phyloP scores from a whole-genome alignment of 768 basidiomycete species.

The Rhodotorula diobovata region DNA sequence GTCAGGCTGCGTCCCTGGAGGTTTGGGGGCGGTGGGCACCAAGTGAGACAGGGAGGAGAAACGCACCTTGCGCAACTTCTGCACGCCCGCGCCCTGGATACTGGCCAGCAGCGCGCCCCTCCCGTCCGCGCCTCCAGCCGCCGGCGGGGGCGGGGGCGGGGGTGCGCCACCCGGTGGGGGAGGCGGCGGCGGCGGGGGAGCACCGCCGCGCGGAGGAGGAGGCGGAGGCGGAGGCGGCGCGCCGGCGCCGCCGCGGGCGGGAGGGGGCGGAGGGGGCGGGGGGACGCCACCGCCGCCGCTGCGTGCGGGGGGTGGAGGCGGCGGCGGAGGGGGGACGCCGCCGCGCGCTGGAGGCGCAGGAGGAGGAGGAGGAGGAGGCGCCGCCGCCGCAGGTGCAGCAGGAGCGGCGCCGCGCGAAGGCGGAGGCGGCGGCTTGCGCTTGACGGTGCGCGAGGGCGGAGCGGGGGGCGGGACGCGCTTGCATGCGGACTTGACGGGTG shows the following conservation, averaged over 20 bases:
- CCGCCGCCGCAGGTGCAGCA: too few species aligned
- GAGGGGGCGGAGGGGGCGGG: slow-evolving; percentile 27
- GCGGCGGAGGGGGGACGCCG: slow-evolving; percentile 43
- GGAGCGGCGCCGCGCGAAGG: slow-evolving; percentile 42
- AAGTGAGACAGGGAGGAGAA: background rate
- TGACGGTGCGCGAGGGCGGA: slow-evolving; percentile 29
- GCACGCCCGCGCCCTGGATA: slow-evolving; percentile 75
- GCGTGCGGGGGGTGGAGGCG: slow-evolving; percentile 7
- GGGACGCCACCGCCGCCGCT: slow-evolving; percentile 41
- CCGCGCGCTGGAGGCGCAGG: slow-evolving; percentile 32
- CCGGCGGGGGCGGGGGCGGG: slow-evolving; percentile 44
- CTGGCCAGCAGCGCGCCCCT: slow-evolving; percentile 66
- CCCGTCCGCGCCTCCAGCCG: slow-evolving; percentile 52
- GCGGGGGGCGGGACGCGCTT: slow-evolving; percentile 42
- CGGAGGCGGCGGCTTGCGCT: slow-evolving; percentile 24
- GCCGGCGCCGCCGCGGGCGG: slow-evolving; percentile 21
- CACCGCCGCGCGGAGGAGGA: slow-evolving; percentile 37
- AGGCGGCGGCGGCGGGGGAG: slow-evolving; percentile 40
- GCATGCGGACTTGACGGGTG: slow-evolving; percentile 14
- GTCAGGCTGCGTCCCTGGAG: too few species aligned
- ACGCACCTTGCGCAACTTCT: slow-evolving; percentile 60
- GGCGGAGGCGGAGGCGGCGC: slow-evolving; percentile 45
- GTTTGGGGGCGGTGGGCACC: too few species aligned
- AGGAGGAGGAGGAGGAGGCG: slow-evolving; percentile 33
- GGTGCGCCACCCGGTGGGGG: slow-evolving; percentile 35